Percentiles rank a stretch among this genome's conserved stretches.
phyloP scores from a whole-genome alignment of 2,329 filamentous ascomycete genomes.

The Colletotrichum lentis region DNA sequence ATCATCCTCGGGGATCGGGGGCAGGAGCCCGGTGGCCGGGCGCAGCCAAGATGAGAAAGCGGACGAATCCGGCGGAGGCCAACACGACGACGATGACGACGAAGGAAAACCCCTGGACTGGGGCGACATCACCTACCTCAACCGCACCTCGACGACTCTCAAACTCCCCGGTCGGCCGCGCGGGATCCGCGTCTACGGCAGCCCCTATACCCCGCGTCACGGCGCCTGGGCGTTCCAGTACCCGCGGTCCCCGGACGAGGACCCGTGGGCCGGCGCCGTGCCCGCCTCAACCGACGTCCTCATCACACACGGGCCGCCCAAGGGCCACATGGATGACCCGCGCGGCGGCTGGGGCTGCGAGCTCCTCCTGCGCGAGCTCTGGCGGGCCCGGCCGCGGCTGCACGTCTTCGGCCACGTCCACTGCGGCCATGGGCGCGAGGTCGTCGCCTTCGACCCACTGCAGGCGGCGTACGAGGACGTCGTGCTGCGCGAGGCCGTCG shows the following conservation, averaged over 20 bases:
- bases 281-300: slow-evolving; percentile 48
- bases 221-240: slow-evolving; percentile 57
- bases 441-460: slow-evolving; percentile 44
- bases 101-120: slow-evolving; percentile 37
- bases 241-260: slow-evolving; percentile 35
- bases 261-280: slow-evolving; percentile 44
- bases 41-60: slow-evolving; percentile 23
- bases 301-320: slow-evolving; percentile 51
- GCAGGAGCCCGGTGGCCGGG: background rate
- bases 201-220: slow-evolving; percentile 46
- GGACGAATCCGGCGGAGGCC: background rate
- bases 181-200: slow-evolving; percentile 47
- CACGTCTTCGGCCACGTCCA: slow-evolving; percentile 53
- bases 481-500: background rate
- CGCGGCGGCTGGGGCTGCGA: slow-evolving; percentile 44
- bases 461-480: slow-evolving; percentile 42
- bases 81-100: background rate
- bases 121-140: slow-evolving; percentile 42
- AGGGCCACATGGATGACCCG: slow-evolving; percentile 48
- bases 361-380: slow-evolving; percentile 45
- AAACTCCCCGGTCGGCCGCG: slow-evolving; percentile 41
- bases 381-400: slow-evolving; percentile 45
- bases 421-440: slow-evolving; percentile 46
- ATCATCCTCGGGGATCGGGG: background rate
- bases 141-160: slow-evolving; percentile 39